Base-by-base conservation (phyloP, 495 filamentous ascomycete genomes). In the Penicillium cataractarum region DNA sequence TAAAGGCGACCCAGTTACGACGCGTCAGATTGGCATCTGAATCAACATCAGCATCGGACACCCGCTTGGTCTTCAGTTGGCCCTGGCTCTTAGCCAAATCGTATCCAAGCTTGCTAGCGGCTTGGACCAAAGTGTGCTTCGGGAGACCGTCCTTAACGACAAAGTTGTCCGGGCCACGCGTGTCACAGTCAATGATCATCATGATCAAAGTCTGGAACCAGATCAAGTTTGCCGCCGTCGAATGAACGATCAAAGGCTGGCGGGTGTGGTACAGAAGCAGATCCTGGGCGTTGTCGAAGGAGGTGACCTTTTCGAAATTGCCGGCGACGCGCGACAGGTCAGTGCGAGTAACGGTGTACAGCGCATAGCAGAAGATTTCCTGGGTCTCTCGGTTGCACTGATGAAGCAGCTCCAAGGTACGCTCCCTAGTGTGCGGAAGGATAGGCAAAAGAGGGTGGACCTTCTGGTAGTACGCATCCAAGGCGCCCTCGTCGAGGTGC, bases 361-460 rank as follows among this genome's bases (percentile, higher is more conserved):
- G 77, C 5, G 90, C 89, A 59, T 87, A 84, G 26, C 88, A 76
- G 66, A 95, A 92, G 0, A 88, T 90, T 50, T 91, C 87, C 55
- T 90, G 86, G 6, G 92, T 77, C 13, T 80, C 73, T 8, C 79
- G 66, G 6, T 86, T 84, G 66, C 87, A 88, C 54, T 85, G 82
- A 10, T 83, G 80, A 21, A 95, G 74, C 42, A 88, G 78, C 13
- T 82, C 82, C 44, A 86, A 78, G 4, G 92, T 80, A 6, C 84
- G 80, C 37, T 82, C 78, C 65, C 88, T 91, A 37, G 82, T 86
- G 64, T 85, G 80, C 1, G 91, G 85, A 17, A 97, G 82, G 4
- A 96, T 76, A 0, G 92, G 92, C 57, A 93, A 87, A 17, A 86
- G 84, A 2, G 86, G 84, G 67, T 96, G 91, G 19, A 96, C 86